phyloP scores from a whole-genome alignment of 352 stramenopile genomes.

The Phytophthora kernoviae region DNA sequence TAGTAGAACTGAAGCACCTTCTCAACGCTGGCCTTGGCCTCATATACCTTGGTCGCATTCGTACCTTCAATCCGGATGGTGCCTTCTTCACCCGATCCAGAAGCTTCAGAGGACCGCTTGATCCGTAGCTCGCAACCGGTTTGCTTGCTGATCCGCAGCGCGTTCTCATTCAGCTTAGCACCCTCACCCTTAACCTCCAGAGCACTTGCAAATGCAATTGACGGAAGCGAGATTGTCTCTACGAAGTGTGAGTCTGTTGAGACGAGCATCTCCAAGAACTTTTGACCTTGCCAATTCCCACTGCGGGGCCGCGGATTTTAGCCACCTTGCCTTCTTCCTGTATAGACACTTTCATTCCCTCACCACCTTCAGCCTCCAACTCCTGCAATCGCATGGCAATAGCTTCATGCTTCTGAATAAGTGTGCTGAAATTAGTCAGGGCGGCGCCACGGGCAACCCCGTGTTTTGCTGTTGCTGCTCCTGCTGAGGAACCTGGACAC shows the following conservation, averaged over 20 bases:
- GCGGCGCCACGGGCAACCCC: constrained; percentile 23
- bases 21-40: constrained; percentile 73
- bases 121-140: constrained; percentile 79
- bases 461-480: constrained; percentile 12
- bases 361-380: constrained; percentile 72
- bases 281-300: constrained; percentile 77
- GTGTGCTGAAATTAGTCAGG: constrained; percentile 54
- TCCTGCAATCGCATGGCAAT: constrained; percentile 70
- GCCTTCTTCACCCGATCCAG: constrained; percentile 33
- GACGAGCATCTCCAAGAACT: constrained; percentile 78
- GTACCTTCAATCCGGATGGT: constrained; percentile 71
- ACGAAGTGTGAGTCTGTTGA: constrained; percentile 61
- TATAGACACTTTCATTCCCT: constrained; percentile 66
- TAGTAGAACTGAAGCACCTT: constrained; percentile 85
- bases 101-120: constrained; percentile 36
- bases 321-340: constrained; percentile 70
- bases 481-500: constrained; percentile 43
- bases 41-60: constrained; percentile 66
- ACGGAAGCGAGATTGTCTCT: constrained; percentile 64
- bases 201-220: constrained; percentile 52
- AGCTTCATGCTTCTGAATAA: constrained; percentile 58
- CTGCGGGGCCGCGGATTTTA: constrained; percentile 70
- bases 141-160: constrained; percentile 71
- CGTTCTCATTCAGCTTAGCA: constrained; percentile 73
- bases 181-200: constrained; percentile 49